A percentile compares a stretch with the other conserved stretches of the same genome.
phyloP scores from a whole-genome alignment of 106 monocot genomes.

The Hemerocallis citrina region DNA sequence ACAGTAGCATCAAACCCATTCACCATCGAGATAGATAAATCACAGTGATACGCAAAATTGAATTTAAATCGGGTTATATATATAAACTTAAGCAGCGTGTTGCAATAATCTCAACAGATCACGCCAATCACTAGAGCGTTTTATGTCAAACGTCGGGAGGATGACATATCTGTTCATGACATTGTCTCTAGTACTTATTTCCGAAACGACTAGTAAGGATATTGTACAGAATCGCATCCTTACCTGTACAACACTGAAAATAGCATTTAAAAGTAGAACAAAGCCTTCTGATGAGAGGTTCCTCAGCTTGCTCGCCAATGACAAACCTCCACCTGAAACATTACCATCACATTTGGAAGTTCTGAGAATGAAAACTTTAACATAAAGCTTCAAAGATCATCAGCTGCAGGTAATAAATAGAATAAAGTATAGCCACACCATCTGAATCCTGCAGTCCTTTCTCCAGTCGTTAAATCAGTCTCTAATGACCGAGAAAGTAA shows the following conservation, averaged over 20 bases:
- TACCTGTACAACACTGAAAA: conserved; percentile 90
- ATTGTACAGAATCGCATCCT: not conserved
- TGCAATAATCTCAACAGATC: too few relatives aligned
- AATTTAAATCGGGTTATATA: too few relatives aligned
- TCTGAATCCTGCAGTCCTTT: conserved; percentile 68
- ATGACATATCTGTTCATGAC: not conserved
- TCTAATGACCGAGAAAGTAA: conserved; percentile 54
- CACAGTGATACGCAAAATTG: too few relatives aligned
- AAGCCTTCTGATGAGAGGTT: conserved; percentile 87
- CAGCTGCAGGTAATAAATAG: not conserved
- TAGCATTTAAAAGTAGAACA: conserved; percentile 86
- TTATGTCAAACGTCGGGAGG: too few relatives aligned
- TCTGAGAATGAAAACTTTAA: not conserved
- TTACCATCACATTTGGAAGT: not conserved
- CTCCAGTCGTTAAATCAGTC: conserved; percentile 46
- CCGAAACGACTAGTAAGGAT: too few relatives aligned
- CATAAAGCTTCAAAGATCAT: not conserved
- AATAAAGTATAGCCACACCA: conserved; percentile 26
- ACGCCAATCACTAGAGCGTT: too few relatives aligned
- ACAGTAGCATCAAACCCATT: too few relatives aligned
- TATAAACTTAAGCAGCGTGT: too few relatives aligned
- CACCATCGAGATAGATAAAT: too few relatives aligned
- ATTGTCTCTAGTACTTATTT: not conserved
- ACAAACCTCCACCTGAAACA: conserved; percentile 64
- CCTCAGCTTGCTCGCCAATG: conserved; percentile 84